Percentiles rank a stretch among this genome's conserved stretches.
Evolutionary conservation across 148 eudicot species (phyloP).

Genomic region (Amaranthus palmeri): DNA sequence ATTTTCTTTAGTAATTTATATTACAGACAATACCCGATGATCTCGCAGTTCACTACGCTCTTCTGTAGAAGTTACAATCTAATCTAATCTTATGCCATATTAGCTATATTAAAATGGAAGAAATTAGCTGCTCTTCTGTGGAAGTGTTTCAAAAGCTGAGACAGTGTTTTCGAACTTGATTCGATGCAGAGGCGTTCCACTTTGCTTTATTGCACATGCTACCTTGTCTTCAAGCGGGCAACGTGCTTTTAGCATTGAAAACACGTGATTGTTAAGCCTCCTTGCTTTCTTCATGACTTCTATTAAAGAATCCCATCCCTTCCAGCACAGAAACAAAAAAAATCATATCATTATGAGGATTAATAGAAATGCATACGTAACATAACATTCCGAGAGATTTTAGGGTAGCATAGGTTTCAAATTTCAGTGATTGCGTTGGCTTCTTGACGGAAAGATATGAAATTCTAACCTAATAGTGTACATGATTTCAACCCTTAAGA

Average conservation of each 20-base stretch:
- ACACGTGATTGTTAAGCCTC: constrained; percentile 90
- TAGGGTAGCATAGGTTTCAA: background rate
- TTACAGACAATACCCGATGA: background rate
- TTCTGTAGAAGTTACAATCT: background rate
- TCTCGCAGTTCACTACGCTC: background rate
- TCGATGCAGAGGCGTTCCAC: constrained; percentile 90
- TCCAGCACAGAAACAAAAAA: constrained; percentile 12
- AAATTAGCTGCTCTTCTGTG: constrained; percentile 66
- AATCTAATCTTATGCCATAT: background rate
- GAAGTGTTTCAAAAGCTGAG: constrained; percentile 94
- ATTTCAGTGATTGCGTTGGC: background rate
- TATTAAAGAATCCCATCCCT: constrained; percentile 76
- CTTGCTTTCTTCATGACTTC: constrained; percentile 99
- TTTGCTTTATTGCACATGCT: constrained; percentile 96
- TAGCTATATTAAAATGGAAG: background rate
- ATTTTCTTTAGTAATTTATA: background rate
- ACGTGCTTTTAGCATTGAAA: constrained; percentile 94
- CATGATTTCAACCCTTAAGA: background rate
- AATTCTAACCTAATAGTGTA: background rate
- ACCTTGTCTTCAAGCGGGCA: constrained; percentile 98
- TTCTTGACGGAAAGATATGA: background rate
- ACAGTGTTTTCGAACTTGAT: constrained; percentile 91
- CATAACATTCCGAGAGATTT: background rate
- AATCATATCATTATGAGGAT: background rate
- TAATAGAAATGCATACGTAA: background rate